phyloP scores from a whole-genome alignment of 495 filamentous ascomycete genomes.

The Tuber indicum region DNA sequence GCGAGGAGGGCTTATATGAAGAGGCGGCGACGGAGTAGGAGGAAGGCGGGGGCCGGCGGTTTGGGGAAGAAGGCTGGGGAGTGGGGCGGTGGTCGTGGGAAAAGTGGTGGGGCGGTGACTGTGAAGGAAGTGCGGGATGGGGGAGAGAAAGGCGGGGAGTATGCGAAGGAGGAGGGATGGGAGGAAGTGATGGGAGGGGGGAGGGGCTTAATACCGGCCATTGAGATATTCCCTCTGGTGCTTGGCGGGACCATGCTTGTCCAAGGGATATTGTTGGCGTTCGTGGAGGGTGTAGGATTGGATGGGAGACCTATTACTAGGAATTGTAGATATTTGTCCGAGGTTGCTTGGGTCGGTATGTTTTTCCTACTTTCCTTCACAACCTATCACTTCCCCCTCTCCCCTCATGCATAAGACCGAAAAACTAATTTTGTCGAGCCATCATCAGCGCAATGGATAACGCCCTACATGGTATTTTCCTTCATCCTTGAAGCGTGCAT shows the following conservation, averaged over 20 bases:
- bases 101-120: neutral
- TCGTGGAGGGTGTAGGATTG: slow-evolving; percentile 23
- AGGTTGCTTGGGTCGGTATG: slow-evolving; percentile 35
- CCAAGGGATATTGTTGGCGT: slow-evolving; percentile 29
- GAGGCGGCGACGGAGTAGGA: neutral
- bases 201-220: slow-evolving; percentile 22
- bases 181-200: neutral
- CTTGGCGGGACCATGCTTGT: slow-evolving; percentile 25
- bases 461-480: slow-evolving; percentile 32
- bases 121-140: neutral
- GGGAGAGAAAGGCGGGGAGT: slow-evolving; percentile 12
- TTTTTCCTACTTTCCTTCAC: slow-evolving; percentile 4
- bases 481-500: slow-evolving; percentile 32
- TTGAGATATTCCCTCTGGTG: slow-evolving; percentile 31
- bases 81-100: neutral
- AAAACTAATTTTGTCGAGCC: slow-evolving; percentile 3
- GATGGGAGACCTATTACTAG: slow-evolving; percentile 7
- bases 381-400: neutral
- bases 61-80: slow-evolving; percentile 11
- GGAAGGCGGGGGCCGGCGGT: neutral
- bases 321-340: slow-evolving; percentile 30
- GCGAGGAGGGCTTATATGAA: slow-evolving; percentile 14
- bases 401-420: neutral
- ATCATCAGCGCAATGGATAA: slow-evolving; percentile 33
- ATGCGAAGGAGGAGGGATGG: neutral